Base-by-base conservation (phyloP, 805 yeast species). In the Komagataella kurtzmanii region DNA sequence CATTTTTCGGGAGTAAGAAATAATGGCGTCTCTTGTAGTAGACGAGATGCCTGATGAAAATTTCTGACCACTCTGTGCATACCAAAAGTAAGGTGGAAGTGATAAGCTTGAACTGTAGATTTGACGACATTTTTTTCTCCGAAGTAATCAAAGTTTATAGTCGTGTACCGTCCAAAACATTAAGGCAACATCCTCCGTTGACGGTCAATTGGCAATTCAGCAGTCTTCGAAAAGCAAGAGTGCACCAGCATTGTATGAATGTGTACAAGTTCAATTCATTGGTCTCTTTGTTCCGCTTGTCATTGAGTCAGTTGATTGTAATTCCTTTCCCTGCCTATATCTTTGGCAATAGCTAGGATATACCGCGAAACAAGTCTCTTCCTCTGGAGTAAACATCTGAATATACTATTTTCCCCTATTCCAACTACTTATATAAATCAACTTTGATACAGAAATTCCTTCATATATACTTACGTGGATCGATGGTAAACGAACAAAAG, bases 1-100 rank as follows among this genome's bases (percentile, higher is more conserved):
- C 95, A 85, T 51, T 76, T 73, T 52, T 77, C 78, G 3, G 95
- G 95, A 52, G 76, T 75, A 54, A 80, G 68, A 57, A 76, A 77
- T 24, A 81, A 64, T 14, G 61, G 58, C 18, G 21, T 21, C 47
- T 45, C 47, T 19, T 45, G 21, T 12, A 45, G 24, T 14, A n/a
- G 40, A 30, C 40, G 40, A 30, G n/a, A n/a, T 30, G 40, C 40
- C 12, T 30, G 40, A 14, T 30, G 40, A 30, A 30, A 30, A 14
- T 30, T 30, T 14, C 40, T 30, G 40, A 30, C 40, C 14, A 30
- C 40, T 30, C 40, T 30, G 40, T 30, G 14, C 40, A 30, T 30
- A 5, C 5, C 14, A 2, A 30, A 30, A 30, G 14, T 30, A 30
- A 14, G 40, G 3, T 30, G 10, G 40, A 30, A 30, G 40, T 30